Conservation (phyloP, 371 early-diverging fungal species). For the Mucor irregularis region DNA sequence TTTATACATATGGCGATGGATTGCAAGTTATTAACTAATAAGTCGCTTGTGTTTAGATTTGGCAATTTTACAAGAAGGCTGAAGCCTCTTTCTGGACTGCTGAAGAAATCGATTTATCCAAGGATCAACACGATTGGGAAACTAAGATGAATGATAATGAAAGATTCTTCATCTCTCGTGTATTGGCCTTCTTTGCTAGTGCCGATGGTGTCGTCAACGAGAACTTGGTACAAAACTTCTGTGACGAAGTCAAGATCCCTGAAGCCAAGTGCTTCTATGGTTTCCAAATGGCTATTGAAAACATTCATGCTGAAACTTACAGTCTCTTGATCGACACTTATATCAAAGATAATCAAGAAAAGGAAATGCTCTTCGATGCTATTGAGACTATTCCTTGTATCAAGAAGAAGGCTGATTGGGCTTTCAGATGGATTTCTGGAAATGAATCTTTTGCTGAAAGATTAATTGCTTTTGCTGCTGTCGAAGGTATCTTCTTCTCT, state of each 20-base stretch:
- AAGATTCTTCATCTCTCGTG: conserved; percentile 95
- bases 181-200: conserved; percentile 99
- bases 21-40: not conserved
- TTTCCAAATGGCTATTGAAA: conserved; percentile 99
- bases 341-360: conserved; percentile 89
- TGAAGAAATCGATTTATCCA: conserved; percentile 98
- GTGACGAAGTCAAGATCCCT: conserved; percentile 97
- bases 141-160: conserved; percentile 90
- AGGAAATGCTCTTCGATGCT: conserved; percentile 94
- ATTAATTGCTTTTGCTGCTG: conserved; percentile 98
- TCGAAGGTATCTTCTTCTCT: conserved; percentile 99
- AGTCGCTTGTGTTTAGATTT: conserved; percentile 63
- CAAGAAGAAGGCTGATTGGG: conserved; percentile 99
- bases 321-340: conserved; percentile 98
- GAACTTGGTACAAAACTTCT: conserved; percentile 97
- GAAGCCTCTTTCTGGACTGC: conserved; percentile 99
- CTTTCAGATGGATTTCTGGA: conserved; percentile 95
- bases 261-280: conserved; percentile 99
- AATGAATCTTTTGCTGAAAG: conserved; percentile 93
- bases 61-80: conserved; percentile 99
- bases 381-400: conserved; percentile 98
- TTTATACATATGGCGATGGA: not conserved
- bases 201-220: conserved; percentile 99
- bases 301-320: conserved; percentile 99
- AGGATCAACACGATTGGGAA: conserved; percentile 96